phyloP scores from a whole-genome alignment of 2,329 filamentous ascomycete species.

The Davidsoniella virescens region DNA sequence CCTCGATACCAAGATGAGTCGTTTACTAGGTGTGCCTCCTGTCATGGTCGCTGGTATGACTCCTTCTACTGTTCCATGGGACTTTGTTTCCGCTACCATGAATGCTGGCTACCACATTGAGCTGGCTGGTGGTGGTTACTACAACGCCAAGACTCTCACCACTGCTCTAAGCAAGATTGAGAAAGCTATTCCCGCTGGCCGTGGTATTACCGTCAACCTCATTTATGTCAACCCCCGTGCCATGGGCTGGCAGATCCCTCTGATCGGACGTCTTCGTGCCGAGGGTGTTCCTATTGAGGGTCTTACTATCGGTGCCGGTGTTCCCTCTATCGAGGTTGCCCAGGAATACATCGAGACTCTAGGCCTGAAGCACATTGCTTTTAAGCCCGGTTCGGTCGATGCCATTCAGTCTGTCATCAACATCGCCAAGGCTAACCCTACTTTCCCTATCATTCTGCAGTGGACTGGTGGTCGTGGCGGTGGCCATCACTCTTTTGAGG shows the following conservation, averaged over 20 bases:
- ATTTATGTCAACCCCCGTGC: constrained; percentile 83
- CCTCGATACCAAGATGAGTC: constrained; percentile 93
- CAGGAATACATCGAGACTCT: constrained; percentile 89
- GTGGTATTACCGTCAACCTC: constrained; percentile 76
- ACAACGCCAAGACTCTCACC: constrained; percentile 67
- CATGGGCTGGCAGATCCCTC: constrained; percentile 84
- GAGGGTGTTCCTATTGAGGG: constrained; percentile 86
- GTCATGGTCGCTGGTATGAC: constrained; percentile 93
- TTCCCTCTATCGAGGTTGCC: constrained; percentile 83
- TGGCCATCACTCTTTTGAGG: constrained; percentile 87
- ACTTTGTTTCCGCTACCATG: constrained; percentile 85
- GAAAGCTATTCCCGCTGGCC: constrained; percentile 63
- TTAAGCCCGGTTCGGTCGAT: constrained; percentile 83
- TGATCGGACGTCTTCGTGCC: constrained; percentile 62
- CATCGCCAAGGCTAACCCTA: constrained; percentile 84
- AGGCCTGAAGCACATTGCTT: constrained; percentile 80
- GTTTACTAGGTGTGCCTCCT: constrained; percentile 68
- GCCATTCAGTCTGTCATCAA: constrained; percentile 83
- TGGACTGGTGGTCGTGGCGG: constrained; percentile 92
- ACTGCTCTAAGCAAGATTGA: constrained; percentile 74
- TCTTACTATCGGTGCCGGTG: constrained; percentile 81
- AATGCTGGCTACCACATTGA: constrained; percentile 91
- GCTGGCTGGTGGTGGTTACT: constrained; percentile 79
- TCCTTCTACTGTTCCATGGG: constrained; percentile 73
- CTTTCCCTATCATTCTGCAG: constrained; percentile 82